A percentile compares a stretch with the other conserved stretches of the same genome.
Conservation (phyloP, 805 yeast species). For the Yarrowia sp. region DNA sequence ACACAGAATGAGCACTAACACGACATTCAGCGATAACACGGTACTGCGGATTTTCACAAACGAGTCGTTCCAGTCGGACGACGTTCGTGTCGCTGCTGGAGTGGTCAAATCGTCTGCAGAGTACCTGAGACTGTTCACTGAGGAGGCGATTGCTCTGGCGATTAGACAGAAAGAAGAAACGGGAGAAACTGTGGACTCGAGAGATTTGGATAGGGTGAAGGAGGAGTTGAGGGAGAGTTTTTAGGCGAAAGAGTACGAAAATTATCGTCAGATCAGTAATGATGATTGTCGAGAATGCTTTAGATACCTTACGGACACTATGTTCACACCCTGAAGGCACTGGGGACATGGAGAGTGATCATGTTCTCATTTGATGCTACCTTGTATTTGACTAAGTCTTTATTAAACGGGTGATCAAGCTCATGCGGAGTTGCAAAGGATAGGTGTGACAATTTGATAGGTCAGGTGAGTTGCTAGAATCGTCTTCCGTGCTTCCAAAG, state of each 20-base stretch:
- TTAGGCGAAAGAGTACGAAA: not conserved
- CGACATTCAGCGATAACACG: slow-evolving; percentile 29
- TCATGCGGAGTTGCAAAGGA: too few species aligned
- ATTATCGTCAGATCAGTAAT: too few species aligned
- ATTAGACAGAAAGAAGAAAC: slow-evolving; percentile 14
- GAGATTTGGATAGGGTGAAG: slow-evolving; percentile 15
- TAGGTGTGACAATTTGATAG: too few species aligned
- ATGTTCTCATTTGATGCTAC: too few species aligned
- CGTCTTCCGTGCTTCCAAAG: too few species aligned
- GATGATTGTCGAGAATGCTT: too few species aligned
- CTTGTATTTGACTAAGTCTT: too few species aligned
- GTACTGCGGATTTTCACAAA: slow-evolving; percentile 26
- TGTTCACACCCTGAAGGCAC: too few species aligned
- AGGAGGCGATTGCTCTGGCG: slow-evolving; percentile 13
- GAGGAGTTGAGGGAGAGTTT: slow-evolving; percentile 9
- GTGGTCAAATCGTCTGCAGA: slow-evolving; percentile 28
- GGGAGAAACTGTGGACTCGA: slow-evolving; percentile 13
- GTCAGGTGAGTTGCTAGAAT: too few species aligned
- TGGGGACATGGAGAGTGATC: too few species aligned
- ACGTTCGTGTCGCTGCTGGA: slow-evolving; percentile 8
- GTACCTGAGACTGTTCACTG: slow-evolving; percentile 22
- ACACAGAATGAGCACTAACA: not conserved
- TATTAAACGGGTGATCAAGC: too few species aligned
- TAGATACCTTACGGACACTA: too few species aligned
- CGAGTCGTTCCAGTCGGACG: slow-evolving; percentile 21